Percentiles rank a stretch among this genome's conserved stretches.
Conservation (phyloP, 1,284 basidiomycete species). For the Rhodotorula sp. region DNA sequence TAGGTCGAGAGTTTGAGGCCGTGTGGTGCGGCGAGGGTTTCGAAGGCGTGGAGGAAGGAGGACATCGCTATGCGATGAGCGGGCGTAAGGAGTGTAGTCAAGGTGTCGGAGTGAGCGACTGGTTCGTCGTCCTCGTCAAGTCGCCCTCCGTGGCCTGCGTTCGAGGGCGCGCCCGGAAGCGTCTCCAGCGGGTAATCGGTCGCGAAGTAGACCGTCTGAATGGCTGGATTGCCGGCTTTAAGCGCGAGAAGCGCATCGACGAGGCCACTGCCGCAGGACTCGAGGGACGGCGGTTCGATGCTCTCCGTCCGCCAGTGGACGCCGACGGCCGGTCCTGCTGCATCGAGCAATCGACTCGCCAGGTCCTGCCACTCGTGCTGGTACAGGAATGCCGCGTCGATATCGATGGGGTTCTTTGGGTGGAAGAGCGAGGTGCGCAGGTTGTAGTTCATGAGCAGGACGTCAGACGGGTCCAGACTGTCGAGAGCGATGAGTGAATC, state of each 20-base stretch:
- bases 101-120: conserved; percentile 22
- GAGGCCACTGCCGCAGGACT: conserved; percentile 34
- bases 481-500: neutral
- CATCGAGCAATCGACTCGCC: conserved; percentile 25
- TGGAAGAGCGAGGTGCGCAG: conserved; percentile 7
- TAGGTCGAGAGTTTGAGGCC: neutral
- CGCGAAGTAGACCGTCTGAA: conserved; percentile 43
- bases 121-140: conserved; percentile 32
- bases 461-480: neutral
- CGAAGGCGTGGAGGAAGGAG: neutral
- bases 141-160: conserved; percentile 33
- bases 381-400: neutral
- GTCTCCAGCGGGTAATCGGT: conserved; percentile 45
- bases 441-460: conserved; percentile 18
- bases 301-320: conserved; percentile 46
- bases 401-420: no score
- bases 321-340: conserved; percentile 29
- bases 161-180: neutral
- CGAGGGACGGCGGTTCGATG: conserved; percentile 24
- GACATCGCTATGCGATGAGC: neutral
- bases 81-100: neutral
- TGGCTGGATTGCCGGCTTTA: conserved; percentile 15
- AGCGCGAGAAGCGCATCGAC: conserved; percentile 30
- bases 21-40: neutral
- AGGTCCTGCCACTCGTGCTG: conserved; percentile 31